Evolutionary conservation across 1,284 basidiomycete genomes (phyloP).

Genomic region (Naganishia liquefaciens): DNA sequence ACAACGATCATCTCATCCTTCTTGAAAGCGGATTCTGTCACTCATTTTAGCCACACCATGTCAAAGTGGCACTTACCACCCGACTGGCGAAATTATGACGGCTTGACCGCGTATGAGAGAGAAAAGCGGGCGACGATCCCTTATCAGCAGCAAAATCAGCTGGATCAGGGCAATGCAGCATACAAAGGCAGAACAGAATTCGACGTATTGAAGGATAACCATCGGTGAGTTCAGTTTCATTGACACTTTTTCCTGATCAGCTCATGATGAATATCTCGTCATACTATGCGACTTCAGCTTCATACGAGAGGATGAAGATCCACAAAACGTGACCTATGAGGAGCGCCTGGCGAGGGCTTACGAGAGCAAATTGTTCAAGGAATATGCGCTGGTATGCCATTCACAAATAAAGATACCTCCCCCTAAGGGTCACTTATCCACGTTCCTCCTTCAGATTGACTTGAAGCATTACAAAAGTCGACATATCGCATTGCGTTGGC

Average conservation of each 20-base stretch:
- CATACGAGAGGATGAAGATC: constrained; percentile 66
- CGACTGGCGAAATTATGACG: background rate
- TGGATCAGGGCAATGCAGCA: background rate
- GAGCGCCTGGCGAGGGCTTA: constrained; percentile 82
- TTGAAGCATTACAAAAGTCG: constrained; percentile 91
- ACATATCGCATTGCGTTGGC: constrained; percentile 88
- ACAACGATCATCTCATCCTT: no score
- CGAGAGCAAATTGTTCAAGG: constrained; percentile 79
- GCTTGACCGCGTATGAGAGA: constrained; percentile 25
- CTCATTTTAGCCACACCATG: background rate
- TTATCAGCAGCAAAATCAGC: background rate
- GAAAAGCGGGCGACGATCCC: constrained; percentile 17
- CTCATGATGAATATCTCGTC: background rate
- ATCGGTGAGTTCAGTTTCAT: constrained; percentile 14
- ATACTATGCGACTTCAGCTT: constrained; percentile 61
- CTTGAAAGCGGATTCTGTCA: no score
- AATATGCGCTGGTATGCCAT: constrained; percentile 67
- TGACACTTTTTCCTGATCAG: background rate
- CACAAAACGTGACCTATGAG: constrained; percentile 62
- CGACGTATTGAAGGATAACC: constrained; percentile 56
- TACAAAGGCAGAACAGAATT: constrained; percentile 49
- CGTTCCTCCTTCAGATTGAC: constrained; percentile 62
- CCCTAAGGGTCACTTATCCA: background rate
- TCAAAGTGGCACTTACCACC: constrained; percentile 6
- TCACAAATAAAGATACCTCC: background rate